Base-by-base conservation (phyloP, 2,329 filamentous ascomycete genomes). In the Pleurostoma richardsiae region DNA sequence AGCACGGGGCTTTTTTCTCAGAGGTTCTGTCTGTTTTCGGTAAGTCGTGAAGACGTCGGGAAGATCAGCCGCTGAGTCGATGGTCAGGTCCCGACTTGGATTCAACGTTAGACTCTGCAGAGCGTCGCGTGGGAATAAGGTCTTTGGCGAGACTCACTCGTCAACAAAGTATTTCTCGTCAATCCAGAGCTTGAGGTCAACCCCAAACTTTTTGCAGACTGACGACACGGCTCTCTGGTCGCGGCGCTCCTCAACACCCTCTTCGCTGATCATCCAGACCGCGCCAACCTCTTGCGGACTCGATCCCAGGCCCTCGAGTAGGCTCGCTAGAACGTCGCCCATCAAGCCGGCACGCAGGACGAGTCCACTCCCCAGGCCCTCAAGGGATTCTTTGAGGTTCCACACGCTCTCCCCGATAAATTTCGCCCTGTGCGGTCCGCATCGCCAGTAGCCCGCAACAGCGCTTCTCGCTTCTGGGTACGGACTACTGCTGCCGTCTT, bases 111-210 rank as follows among this genome's bases (percentile, higher is more conserved):
- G 19, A 19, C 19, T 19, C 19, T 19, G 19, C 19, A 19, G 19
- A 19, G 19, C 19, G 19, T 19, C 19, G 19, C 19, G 19, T 19
- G 19, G 19, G 19, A 19, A 19, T 19, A 19, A 19, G 19, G 19
- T 19, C 19, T 19, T 19, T 19, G 19, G 19, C 19, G 19, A n/a
- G 8, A 77, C 85, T 66, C 69, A 91, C 88, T 91, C 86, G 56
- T 91, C 84, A 43, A 91, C 73, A 49, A 83, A 83, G 55, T 88
- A 91, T 60, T 91, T 92, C 63, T 90, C 87, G 55, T 92, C 87
- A 1, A 66, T 63, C 80, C 83, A 90, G 1, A 82, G 49, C 59
- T 79, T 78, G 60, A 89, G 88, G 2, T 80, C 72, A 4, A 82
- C 69, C 1, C 70, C 72, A 3, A 73, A 65, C 10, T 73, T 61